A percentile compares a stretch with the other conserved stretches of the same genome.
Evolutionary conservation across 2,329 filamentous ascomycete genomes (phyloP).

Genomic region (Tricladium varicosporioides): DNA sequence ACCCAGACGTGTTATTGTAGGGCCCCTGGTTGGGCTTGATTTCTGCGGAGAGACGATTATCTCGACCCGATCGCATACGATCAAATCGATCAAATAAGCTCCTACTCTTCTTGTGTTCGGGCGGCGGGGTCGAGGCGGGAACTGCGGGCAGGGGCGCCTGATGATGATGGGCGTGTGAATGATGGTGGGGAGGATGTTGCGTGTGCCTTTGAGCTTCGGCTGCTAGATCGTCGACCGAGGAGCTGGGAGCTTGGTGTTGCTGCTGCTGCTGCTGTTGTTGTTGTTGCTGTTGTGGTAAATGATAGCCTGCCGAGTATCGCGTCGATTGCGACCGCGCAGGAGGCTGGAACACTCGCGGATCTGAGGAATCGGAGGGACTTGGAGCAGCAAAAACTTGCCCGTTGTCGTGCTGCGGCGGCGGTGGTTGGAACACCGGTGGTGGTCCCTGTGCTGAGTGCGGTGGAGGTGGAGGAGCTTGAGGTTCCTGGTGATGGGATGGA

Average conservation of each 20-base stretch:
- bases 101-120: constrained; percentile 31
- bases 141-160: constrained; percentile 3
- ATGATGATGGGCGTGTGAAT: constrained; percentile 1
- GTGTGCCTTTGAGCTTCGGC: constrained; percentile 21
- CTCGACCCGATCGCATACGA: constrained; percentile 30
- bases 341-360: constrained; percentile 11
- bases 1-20: constrained; percentile 49
- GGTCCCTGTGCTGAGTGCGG: constrained; percentile 15
- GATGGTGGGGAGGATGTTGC: neutral
- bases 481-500: neutral
- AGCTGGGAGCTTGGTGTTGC: constrained; percentile 16
- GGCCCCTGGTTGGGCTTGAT: constrained; percentile 8
- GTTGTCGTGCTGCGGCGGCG: neutral
- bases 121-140: constrained; percentile 21
- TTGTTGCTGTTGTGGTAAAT: constrained; percentile 18
- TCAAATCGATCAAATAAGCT: constrained; percentile 34
- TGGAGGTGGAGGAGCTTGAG: neutral
- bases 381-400: constrained; percentile 28
- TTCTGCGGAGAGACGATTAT: constrained; percentile 24
- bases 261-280: constrained; percentile 17
- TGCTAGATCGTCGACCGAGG: constrained; percentile 29
- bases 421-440: constrained; percentile 28
- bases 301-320: constrained; percentile 24
- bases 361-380: constrained; percentile 22
- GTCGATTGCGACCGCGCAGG: constrained; percentile 30